Base-by-base conservation (phyloP, 2,329 filamentous ascomycete genomes). In the Myriosclerotinia scirpicola region DNA sequence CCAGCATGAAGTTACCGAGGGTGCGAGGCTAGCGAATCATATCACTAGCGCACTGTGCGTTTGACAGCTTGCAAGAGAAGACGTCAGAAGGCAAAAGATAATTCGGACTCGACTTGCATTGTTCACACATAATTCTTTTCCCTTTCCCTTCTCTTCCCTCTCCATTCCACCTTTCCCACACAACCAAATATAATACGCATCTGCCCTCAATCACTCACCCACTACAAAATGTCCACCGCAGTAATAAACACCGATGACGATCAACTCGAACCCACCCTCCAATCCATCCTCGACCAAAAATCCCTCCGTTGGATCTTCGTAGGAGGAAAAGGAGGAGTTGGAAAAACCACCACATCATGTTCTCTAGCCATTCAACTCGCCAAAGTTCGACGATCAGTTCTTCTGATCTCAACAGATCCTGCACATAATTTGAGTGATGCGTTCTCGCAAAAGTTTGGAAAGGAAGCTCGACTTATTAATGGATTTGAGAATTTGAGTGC, bases 271-370 rank as follows among this genome's bases (percentile, higher is more conserved):
- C 93, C 95, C 58, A 92, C 91, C 63, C 91, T 99, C 76, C 91
- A 97, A 82, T 91, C 91, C 71, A 93, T 99, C 77, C 87, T 99
- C 75, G 92, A 96, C 82, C 95, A 99, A 80, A 92, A 93, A 80
- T 90, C 91, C 44, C 88, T 99, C 66, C 92, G 95, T 78, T 99
- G 95, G 95, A 96, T 99, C 80, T 99, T 99, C 76, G 95, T 99
- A 68, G 95, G 95, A 75, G 95, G 95, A 72, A 99, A 99, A 81
- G 95, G 95, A 76, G 95, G 95, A 78, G 95, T 99, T 55, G 95
- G 95, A 79, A 99, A 99, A 84, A 99, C 95, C 38, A 99, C 95
- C n/a, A 99, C 95, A 20, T 98, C 94, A 9, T 99, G 95, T 81
- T 97, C 94, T 12, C 90, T 99, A 71, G 95, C 95, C 71, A 98